phyloP scores from a whole-genome alignment of 2,329 filamentous ascomycete genomes.

The Coniosporium tulheliwenetii region DNA sequence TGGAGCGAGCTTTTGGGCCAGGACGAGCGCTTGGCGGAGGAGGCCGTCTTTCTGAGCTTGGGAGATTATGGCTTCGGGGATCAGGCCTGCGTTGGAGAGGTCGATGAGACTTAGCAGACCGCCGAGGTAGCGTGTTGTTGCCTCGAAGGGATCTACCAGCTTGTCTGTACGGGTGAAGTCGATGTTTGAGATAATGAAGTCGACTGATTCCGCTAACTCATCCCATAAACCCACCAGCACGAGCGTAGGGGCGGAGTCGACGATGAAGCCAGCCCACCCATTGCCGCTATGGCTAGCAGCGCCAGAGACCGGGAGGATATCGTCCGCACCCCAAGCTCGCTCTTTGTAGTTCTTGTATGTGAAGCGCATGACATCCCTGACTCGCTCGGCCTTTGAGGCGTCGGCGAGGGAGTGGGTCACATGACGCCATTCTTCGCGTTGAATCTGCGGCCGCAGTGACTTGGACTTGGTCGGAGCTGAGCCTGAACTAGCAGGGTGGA shows the following conservation, averaged over 20 bases:
- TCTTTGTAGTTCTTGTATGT: slow-evolving; percentile 23
- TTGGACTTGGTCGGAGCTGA: slow-evolving; percentile 9
- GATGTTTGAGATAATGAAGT: slow-evolving; percentile 19
- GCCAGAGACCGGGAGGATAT: slow-evolving; percentile 22
- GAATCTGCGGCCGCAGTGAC: slow-evolving; percentile 4
- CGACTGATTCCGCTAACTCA: slow-evolving; percentile 21
- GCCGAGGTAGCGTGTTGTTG: slow-evolving; percentile 24
- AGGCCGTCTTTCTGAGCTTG: slow-evolving; percentile 16
- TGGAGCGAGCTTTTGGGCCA: slow-evolving; percentile 21
- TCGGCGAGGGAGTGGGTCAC: slow-evolving; percentile 9
- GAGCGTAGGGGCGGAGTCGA: slow-evolving; percentile 23
- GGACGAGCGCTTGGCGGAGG: slow-evolving; percentile 19
- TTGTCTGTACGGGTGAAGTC: slow-evolving; percentile 18
- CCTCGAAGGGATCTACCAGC: slow-evolving; percentile 25
- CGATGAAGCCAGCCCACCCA: slow-evolving; percentile 27
- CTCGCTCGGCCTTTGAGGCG: slow-evolving; percentile 14
- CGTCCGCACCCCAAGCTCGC: slow-evolving; percentile 24
- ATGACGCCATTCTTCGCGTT: slow-evolving; percentile 14
- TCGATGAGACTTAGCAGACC: slow-evolving; percentile 23
- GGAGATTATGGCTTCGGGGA: slow-evolving; percentile 17
- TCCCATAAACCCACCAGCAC: slow-evolving; percentile 26
- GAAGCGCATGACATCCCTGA: slow-evolving; percentile 22
- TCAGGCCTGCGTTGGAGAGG: slow-evolving; percentile 23
- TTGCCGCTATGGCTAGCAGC: slow-evolving; percentile 18
- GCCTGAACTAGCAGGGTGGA: slow-evolving; percentile 18